phyloP scores from a whole-genome alignment of 129 eudicot species.

The Ambrosia artemisiifolia region DNA sequence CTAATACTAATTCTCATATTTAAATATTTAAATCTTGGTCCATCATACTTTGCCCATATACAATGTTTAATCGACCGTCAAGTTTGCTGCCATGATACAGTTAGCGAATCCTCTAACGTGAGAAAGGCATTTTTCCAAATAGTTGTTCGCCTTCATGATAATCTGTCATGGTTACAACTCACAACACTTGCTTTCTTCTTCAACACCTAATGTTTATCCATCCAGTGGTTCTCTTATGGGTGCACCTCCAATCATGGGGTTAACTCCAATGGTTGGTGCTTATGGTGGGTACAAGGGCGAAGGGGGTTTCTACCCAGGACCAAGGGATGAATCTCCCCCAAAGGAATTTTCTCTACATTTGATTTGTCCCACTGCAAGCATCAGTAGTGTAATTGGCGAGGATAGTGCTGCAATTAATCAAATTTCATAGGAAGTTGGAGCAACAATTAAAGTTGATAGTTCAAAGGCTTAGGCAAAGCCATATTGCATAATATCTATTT shows the following conservation, averaged over 20 bases:
- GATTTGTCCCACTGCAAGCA: slow-evolving; percentile 80
- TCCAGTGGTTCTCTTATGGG: slow-evolving; percentile 73
- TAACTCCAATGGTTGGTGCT: slow-evolving; percentile 57
- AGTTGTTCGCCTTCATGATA: slow-evolving; percentile 79
- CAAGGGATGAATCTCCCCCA: slow-evolving; percentile 59
- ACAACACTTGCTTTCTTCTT: slow-evolving; percentile 70
- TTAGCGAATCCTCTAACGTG: slow-evolving; percentile 74
- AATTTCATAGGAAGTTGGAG: slow-evolving; percentile 86
- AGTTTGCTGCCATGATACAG: slow-evolving; percentile 30
- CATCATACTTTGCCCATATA: not conserved
- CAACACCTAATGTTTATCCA: slow-evolving; percentile 48
- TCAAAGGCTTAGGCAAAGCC: slow-evolving; percentile 64
- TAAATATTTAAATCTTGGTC: slow-evolving; percentile 54
- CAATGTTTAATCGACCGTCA: not conserved
- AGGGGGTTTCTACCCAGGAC: slow-evolving; percentile 59
- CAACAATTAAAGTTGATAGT: slow-evolving; percentile 78
- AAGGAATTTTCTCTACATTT: slow-evolving; percentile 80
- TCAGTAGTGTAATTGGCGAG: slow-evolving; percentile 93
- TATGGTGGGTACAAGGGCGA: slow-evolving; percentile 95
- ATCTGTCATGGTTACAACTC: slow-evolving; percentile 59
- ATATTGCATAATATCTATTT: slow-evolving; percentile 71
- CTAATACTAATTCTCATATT: slow-evolving; percentile 81
- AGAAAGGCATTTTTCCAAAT: slow-evolving; percentile 81
- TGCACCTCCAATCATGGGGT: slow-evolving; percentile 63
- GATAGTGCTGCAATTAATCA: slow-evolving; percentile 86